These are phyloP conservation scores for Monilinia fructigena DNA, from an alignment of 2,329 filamentous ascomycete genomes.

Conservation along the genomic window DNA sequence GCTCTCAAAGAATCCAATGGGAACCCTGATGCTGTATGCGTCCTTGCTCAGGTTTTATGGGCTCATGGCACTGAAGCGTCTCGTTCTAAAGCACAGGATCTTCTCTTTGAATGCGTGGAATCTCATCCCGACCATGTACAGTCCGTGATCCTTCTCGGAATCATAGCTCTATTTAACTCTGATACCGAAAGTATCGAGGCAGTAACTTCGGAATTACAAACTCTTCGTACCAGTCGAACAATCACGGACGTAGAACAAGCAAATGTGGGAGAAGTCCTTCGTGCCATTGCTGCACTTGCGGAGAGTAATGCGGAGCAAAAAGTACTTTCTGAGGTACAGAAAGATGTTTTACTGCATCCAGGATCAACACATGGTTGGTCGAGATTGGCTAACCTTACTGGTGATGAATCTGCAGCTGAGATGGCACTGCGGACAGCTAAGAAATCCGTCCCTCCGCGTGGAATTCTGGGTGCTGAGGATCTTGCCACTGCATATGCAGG, in stretches of 20 bases:
- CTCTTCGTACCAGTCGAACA: conserved; percentile 65
- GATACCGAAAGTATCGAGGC: conserved; percentile 79
- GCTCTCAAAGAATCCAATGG: conserved; percentile 74
- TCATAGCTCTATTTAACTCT: conserved; percentile 77
- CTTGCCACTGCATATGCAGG: conserved; percentile 72
- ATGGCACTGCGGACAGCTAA: conserved; percentile 81
- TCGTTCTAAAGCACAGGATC: conserved; percentile 71
- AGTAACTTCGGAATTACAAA: conserved; percentile 73
- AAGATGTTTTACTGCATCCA: conserved; percentile 78
- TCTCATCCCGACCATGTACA: conserved; percentile 71
- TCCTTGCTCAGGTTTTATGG: conserved; percentile 91
- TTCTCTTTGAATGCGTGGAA: conserved; percentile 79
- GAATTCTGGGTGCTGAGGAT: conserved; percentile 65
- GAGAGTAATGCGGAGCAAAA: conserved; percentile 50
- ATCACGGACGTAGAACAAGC: conserved; percentile 63
- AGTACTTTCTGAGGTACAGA: conserved; percentile 64
- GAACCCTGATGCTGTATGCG: conserved; percentile 80
- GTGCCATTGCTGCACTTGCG: conserved; percentile 66
- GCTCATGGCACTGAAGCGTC: conserved; percentile 76
- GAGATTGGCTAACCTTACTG: conserved; percentile 62
- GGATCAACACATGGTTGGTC: conserved; percentile 79
- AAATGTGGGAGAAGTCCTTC: conserved; percentile 70
- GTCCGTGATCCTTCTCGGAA: conserved; percentile 76
- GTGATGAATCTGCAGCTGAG: conserved; percentile 56
- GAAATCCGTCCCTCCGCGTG: conserved; percentile 70